phyloP scores from a whole-genome alignment of 306 rosid genomes.

The Amphicarpaea edgeworthii region DNA sequence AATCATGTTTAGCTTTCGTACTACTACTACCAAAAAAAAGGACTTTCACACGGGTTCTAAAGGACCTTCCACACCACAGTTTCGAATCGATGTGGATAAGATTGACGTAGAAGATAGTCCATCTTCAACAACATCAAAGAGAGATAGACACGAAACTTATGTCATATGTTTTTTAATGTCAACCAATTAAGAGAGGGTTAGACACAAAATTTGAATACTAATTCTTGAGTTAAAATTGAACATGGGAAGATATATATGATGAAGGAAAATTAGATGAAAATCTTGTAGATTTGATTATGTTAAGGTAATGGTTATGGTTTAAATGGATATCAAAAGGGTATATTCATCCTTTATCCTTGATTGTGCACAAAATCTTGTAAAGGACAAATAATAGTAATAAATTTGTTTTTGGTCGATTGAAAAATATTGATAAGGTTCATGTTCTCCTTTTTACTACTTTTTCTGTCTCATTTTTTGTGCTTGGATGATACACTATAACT shows the following conservation, averaged over 20 bases:
- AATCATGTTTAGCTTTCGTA: neutral
- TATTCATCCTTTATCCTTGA: neutral
- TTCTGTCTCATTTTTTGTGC: neutral
- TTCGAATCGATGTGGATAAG: too few species aligned
- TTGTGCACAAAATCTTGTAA: neutral
- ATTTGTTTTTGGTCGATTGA: neutral
- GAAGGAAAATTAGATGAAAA: neutral
- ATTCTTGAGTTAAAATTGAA: neutral
- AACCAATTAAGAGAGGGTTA: neutral
- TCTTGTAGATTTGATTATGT: neutral
- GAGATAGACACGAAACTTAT: too few species aligned
- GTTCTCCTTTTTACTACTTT: neutral
- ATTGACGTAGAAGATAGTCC: too few species aligned
- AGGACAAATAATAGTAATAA: neutral
- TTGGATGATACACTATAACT: constrained; percentile 1
- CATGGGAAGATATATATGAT: neutral
- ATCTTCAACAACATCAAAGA: too few species aligned
- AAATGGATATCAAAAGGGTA: neutral
- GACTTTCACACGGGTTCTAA: too few species aligned
- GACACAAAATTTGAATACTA: neutral
- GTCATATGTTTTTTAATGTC: neutral
- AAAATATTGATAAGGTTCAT: neutral
- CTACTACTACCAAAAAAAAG: too few species aligned
- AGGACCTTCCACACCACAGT: too few species aligned
- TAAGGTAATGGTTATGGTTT: neutral